Base-by-base conservation (phyloP, 805 yeast genomes). In the Saccharomycopsis sp. region DNA sequence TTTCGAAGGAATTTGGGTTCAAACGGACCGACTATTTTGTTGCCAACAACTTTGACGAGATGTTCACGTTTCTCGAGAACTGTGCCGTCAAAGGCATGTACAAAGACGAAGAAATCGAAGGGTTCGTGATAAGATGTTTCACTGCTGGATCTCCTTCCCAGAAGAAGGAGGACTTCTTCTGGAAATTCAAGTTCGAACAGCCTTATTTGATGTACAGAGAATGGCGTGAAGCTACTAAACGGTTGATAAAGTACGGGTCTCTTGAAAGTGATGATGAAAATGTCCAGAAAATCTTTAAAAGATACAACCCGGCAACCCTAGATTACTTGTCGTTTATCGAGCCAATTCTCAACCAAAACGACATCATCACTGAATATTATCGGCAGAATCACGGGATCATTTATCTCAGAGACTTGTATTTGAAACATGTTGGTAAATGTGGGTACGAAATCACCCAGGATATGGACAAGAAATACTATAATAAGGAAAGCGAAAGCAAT, bases 161-260 rank as follows among this genome's bases (percentile, higher is more conserved):
- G 22, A 59, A 63, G 0, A 42, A 58, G 1, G 58, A 34, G 12
- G 88, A 85, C 62, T 90, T 80, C 66, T 89, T 93, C 71, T 94
- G 91, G 81, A 94, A 94, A 72, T 94, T 76, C 74, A 94, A 94
- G 71, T 94, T 94, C 70, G 96, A 91, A 64, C 96, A 94, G 72
- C 99, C 99, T 0, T 94, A 94, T 68, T 73, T 91, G 52, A 79
- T 94, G 79, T 94, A 91, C 70, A 78, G 99, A 59, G 89, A 87
- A 65, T 83, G 96, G 81, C 79, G 99, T 64, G 98, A 94, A 66
- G 87, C 84, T 1, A 90, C 97, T 0, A 85, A 81, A 67, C 74
- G 73, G 51, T 80, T 80, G 61, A 76, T 87, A 8, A 58, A 66
- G 0, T 44, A 44, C 22, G 49, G 49, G 22, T 17, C 49, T 12